Percentiles rank a stretch among this genome's conserved stretches.
phyloP scores from a whole-genome alignment of 75 land plant genomes.

The Cupressus sempervirens region DNA sequence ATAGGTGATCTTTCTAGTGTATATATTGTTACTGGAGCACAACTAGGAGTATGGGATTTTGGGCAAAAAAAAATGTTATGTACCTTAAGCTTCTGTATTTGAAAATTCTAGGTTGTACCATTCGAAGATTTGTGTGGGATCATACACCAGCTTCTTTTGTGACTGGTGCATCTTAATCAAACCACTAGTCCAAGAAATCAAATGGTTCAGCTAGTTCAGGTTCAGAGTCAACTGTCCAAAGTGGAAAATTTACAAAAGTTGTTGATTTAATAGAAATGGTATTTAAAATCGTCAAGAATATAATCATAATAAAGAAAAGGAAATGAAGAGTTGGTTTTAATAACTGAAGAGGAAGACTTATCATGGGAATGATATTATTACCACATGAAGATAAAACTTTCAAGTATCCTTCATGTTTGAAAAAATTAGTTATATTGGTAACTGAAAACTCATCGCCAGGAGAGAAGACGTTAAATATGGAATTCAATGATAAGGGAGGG shows the following conservation, averaged over 20 bases:
- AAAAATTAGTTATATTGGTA: no score
- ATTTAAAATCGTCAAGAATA: no score
- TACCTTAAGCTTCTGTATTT: conserved; percentile 76
- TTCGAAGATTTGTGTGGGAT: conserved; percentile 91
- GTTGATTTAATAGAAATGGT: conserved; percentile 83
- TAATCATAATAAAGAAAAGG: no score
- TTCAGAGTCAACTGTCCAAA: conserved; percentile 27
- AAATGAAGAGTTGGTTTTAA: no score
- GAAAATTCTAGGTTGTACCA: conserved; percentile 82
- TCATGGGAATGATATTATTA: no score
- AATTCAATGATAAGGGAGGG: no score
- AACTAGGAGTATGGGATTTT: conserved; percentile 77
- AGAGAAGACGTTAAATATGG: no score
- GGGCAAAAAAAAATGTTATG: conserved; percentile 74
- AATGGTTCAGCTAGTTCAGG: conserved; percentile 19
- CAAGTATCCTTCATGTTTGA: no score
- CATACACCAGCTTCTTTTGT: conserved; percentile 45
- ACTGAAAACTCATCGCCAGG: no score
- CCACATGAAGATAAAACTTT: no score
- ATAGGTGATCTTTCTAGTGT: conserved; percentile 75
- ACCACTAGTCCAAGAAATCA: conserved; percentile 8
- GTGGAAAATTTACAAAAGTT: conserved; percentile 61
- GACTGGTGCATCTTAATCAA: conserved; percentile 26
- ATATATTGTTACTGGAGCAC: conserved; percentile 85
- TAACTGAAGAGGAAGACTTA: no score